These are phyloP conservation scores for Ophiostoma himal-ulmi DNA, from an alignment of 2,329 filamentous ascomycete species.

Conservation along the genomic window DNA sequence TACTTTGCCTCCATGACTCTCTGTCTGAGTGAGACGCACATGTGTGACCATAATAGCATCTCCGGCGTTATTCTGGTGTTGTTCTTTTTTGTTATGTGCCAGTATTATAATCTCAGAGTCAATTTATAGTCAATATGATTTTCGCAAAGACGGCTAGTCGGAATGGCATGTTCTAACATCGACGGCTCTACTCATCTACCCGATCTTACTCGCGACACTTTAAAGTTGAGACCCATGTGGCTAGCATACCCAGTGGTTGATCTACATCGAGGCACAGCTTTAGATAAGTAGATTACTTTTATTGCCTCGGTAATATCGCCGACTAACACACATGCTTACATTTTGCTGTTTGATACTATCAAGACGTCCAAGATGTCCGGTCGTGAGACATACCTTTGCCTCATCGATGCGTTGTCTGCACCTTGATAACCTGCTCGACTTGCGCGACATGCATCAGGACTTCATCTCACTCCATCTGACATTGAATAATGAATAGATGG, in stretches of 20 bases:
- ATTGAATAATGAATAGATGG: neutral
- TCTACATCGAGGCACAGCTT: neutral
- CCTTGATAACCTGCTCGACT: neutral
- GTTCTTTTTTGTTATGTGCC: neutral
- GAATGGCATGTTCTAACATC: neutral
- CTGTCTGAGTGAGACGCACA: neutral
- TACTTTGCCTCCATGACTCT: neutral
- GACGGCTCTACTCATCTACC: neutral
- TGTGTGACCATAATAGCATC: neutral
- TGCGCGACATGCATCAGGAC: constrained; percentile 2
- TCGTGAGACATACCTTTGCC: neutral
- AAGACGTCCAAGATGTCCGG: neutral
- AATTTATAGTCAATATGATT: neutral
- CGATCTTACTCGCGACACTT: neutral
- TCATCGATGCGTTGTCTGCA: neutral
- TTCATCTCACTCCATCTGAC: neutral
- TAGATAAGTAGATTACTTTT: neutral
- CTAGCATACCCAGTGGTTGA: neutral
- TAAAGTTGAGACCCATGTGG: neutral
- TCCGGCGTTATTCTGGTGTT: neutral
- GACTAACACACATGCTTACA: neutral
- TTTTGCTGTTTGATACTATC: neutral
- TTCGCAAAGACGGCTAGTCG: neutral
- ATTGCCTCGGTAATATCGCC: neutral
- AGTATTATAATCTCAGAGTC: neutral